Percentiles rank a stretch among this genome's conserved stretches.
These are phyloP conservation scores for Amaranthus palmeri DNA, from an alignment of 148 eudicot genomes.

Conservation along the genomic window DNA sequence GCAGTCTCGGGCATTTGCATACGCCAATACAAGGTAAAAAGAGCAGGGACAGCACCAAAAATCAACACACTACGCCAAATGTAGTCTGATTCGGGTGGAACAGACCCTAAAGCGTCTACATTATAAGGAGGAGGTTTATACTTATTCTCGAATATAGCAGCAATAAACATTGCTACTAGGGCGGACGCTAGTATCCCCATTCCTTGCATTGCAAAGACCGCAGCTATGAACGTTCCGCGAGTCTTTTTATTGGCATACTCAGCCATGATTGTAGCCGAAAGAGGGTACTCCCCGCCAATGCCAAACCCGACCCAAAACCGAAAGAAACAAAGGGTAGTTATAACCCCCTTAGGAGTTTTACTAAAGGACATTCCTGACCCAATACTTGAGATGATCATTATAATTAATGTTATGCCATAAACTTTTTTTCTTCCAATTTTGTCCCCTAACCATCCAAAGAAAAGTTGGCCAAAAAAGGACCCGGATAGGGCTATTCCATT, in stretches of 20 bases:
- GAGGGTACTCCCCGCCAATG: constrained; percentile 7
- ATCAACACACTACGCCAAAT: constrained; percentile 11
- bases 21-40: constrained; percentile 15
- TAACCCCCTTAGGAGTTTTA: neutral
- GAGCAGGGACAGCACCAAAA: constrained; percentile 10
- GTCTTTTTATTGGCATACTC: constrained; percentile 16
- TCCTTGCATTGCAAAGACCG: constrained; percentile 20
- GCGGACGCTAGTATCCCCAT: constrained; percentile 8
- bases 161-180: constrained; percentile 5
- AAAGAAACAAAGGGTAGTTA: neutral
- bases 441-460: no score
- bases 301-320: neutral
- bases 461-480: no score
- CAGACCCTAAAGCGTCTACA: neutral
- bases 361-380: no score
- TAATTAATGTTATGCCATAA: no score
- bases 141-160: neutral
- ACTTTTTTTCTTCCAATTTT: no score
- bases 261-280: constrained; percentile 17
- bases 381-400: no score
- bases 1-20: constrained; percentile 22
- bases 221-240: constrained; percentile 13
- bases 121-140: constrained; percentile 2
- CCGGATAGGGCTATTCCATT: no score
- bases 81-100: constrained; percentile 6